phyloP scores from a whole-genome alignment of 2,329 filamentous ascomycete genomes.

The Trichoderma brevicompactum region DNA sequence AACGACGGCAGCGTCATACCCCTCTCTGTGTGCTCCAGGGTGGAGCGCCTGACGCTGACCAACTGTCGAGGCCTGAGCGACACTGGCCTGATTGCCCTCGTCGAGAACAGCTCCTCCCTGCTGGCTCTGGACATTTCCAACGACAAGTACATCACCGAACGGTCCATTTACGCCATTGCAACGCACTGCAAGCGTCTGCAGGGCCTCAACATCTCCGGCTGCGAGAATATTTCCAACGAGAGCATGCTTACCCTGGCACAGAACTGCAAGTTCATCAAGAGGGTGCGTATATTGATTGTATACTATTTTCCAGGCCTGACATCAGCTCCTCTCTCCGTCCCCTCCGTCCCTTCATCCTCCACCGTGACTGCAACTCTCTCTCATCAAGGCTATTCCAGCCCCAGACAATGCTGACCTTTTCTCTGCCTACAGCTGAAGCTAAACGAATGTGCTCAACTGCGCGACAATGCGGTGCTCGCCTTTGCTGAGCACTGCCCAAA shows the following conservation, averaged over 20 bases:
- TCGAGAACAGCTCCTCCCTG: conserved; percentile 78
- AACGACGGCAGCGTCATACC: conserved; percentile 89
- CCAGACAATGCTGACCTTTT: conserved; percentile 16
- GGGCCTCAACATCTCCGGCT: conserved; percentile 89
- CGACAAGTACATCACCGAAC: conserved; percentile 81
- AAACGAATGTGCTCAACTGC: conserved; percentile 86
- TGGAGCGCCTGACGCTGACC: conserved; percentile 91
- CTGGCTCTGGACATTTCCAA: conserved; percentile 90
- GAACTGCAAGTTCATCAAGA: conserved; percentile 83
- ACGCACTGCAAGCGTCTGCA: conserved; percentile 83
- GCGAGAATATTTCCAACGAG: conserved; percentile 81
- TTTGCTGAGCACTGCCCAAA: conserved; percentile 89
- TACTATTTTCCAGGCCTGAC: background rate
- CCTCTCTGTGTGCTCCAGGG: conserved; percentile 81
- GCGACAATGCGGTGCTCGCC: conserved; percentile 78
- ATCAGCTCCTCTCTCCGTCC: background rate
- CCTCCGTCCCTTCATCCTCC: background rate
- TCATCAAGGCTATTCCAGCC: background rate
- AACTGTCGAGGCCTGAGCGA: conserved; percentile 87
- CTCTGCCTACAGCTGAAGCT: conserved; percentile 75
- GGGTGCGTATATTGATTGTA: conserved; percentile 57
- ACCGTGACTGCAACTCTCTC: background rate
- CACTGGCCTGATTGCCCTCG: conserved; percentile 75
- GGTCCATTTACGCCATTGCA: conserved; percentile 76
- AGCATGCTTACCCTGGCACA: conserved; percentile 80